Evolutionary conservation across 768 basidiomycete genomes (phyloP).

Genomic region (Amanita phalloides): DNA sequence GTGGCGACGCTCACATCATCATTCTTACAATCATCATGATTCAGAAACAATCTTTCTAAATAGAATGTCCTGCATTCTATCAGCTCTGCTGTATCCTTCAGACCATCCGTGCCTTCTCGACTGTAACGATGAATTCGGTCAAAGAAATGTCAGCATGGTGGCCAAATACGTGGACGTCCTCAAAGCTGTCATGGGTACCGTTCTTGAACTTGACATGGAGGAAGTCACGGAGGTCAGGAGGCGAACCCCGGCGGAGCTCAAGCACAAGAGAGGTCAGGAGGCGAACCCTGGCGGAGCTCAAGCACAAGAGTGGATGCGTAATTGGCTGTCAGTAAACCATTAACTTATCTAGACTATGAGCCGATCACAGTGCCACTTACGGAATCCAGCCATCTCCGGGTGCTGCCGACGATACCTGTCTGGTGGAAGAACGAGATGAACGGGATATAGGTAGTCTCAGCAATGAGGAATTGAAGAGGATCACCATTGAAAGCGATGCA

Average conservation of each 20-base stretch:
- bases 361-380: conserved; percentile 30
- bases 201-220: conserved; percentile 82
- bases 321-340: conserved; percentile 39
- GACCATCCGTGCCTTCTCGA: conserved; percentile 5
- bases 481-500: conserved; percentile 72
- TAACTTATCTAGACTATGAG: background rate
- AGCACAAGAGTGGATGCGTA: conserved; percentile 66
- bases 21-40: no score
- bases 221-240: conserved; percentile 72
- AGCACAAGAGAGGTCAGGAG: no score
- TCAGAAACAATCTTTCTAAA: background rate
- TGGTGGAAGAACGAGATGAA: conserved; percentile 85
- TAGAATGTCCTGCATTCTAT: no score
- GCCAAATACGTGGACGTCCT: conserved; percentile 64
- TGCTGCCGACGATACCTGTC: conserved; percentile 48
- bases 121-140: conserved; percentile 57
- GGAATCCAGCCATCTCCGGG: conserved; percentile 52
- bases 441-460: conserved; percentile 81
- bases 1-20: background rate
- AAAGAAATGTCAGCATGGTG: conserved; percentile 68
- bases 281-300: no score
- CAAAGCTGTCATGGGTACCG: conserved; percentile 55
- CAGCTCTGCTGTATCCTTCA: background rate
- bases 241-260: conserved; percentile 60
- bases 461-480: conserved; percentile 67